Conservation (phyloP, 208 protist species). For the Crithidia bombi region DNA sequence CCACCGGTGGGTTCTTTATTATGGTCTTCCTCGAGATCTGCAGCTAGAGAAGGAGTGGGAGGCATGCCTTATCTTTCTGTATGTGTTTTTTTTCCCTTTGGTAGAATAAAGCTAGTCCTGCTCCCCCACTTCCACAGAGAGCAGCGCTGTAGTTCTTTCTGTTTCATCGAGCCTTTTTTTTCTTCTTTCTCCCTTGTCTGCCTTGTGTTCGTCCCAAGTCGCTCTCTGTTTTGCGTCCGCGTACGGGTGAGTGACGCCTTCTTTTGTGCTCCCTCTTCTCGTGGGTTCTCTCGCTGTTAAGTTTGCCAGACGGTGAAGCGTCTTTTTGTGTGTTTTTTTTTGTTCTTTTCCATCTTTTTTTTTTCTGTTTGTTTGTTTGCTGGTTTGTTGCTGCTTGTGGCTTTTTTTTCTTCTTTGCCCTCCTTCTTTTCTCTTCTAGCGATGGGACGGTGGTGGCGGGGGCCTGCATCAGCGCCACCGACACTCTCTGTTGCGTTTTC, state of each 20-base stretch:
- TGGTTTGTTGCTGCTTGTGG: conserved; percentile 7
- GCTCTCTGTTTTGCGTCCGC: too few relatives aligned
- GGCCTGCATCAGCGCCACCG: too few relatives aligned
- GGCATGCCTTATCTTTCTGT: background rate
- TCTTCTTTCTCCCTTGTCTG: background rate
- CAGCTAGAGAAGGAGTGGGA: conserved; percentile 24
- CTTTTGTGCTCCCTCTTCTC: too few relatives aligned
- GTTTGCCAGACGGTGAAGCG: background rate
- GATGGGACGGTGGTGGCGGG: too few relatives aligned
- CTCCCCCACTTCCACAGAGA: too few relatives aligned
- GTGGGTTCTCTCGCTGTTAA: too few relatives aligned
- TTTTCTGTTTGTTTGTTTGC: background rate
- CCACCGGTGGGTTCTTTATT: conserved; percentile 39
- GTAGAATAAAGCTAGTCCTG: background rate
- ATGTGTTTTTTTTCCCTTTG: too few relatives aligned
- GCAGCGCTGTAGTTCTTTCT: too few relatives aligned
- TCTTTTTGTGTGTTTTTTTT: conserved; percentile 4
- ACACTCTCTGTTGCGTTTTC: too few relatives aligned
- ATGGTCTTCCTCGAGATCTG: conserved; percentile 23
- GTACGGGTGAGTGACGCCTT: too few relatives aligned
- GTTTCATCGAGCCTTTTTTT: background rate
- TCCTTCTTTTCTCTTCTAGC: background rate
- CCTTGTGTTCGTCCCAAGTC: background rate
- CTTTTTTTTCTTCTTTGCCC: background rate
- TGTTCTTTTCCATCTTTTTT: conserved; percentile 2